These are phyloP conservation scores for Sclerotinia minor DNA, from an alignment of 2,329 filamentous ascomycete species.

Conservation along the genomic window DNA sequence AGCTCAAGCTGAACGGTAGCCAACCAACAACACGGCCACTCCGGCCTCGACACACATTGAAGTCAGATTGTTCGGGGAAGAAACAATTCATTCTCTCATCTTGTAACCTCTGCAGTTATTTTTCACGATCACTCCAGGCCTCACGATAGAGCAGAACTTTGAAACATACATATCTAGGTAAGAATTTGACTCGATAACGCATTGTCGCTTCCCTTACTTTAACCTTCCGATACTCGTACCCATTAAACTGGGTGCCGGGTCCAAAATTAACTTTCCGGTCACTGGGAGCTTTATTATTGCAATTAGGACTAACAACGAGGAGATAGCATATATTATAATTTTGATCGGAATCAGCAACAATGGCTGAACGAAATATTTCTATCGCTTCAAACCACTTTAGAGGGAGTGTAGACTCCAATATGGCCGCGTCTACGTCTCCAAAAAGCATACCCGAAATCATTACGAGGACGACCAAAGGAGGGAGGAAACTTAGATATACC, in stretches of 20 bases:
- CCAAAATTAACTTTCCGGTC: constrained; percentile 24
- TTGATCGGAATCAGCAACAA: neutral
- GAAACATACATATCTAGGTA: constrained; percentile 22
- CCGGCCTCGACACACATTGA: neutral
- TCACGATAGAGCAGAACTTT: constrained; percentile 1
- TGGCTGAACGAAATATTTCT: constrained; percentile 25
- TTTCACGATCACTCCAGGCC: constrained; percentile 12
- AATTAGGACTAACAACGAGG: constrained; percentile 22
- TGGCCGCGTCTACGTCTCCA: constrained; percentile 23
- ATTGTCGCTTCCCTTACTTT: constrained; percentile 27
- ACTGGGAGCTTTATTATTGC: constrained; percentile 1
- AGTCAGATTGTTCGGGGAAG: neutral
- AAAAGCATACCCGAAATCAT: constrained; percentile 15
- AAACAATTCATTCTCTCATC: neutral
- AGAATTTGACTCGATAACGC: constrained; percentile 26
- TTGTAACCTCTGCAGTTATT: neutral
- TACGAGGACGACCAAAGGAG: constrained; percentile 63
- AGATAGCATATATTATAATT: constrained; percentile 14
- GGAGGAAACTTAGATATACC: constrained; percentile 75
- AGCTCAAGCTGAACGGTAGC: constrained; percentile 7
- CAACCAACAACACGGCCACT: constrained; percentile 23
- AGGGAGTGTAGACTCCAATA: constrained; percentile 23
- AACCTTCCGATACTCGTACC: constrained; percentile 20
- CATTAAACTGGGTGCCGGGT: constrained; percentile 28
- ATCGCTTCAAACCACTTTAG: constrained; percentile 24